Percentiles rank a stretch among this genome's conserved stretches.
phyloP scores from a whole-genome alignment of 2,329 filamentous ascomycete species.

The Pseudogymnoascus sp. region DNA sequence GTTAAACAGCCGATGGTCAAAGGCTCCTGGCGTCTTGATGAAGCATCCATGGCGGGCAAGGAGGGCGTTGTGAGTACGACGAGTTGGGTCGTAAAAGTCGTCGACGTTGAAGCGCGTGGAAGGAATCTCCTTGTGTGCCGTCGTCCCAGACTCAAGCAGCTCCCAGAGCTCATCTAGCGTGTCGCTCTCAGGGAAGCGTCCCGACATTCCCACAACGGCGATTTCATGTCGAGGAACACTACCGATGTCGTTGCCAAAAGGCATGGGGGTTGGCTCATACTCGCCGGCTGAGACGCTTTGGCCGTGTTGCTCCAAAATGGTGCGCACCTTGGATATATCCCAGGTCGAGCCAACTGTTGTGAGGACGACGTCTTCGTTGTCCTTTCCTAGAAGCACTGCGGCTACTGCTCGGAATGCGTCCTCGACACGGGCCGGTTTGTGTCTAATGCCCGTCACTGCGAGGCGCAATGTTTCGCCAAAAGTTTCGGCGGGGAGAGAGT shows the following conservation, averaged over 20 bases:
- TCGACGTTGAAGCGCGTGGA: slow-evolving; percentile 63
- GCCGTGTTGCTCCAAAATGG: neutral
- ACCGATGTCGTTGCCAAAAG: neutral
- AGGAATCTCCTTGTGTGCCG: slow-evolving; percentile 56
- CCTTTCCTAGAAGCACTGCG: neutral
- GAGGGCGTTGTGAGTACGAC: slow-evolving; percentile 65
- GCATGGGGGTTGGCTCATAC: neutral
- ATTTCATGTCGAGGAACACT: slow-evolving; percentile 17
- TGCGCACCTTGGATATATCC: slow-evolving; percentile 3
- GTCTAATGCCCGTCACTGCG: neutral
- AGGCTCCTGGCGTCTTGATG: slow-evolving; percentile 60
- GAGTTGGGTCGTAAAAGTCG: slow-evolving; percentile 60
- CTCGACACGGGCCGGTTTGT: neutral
- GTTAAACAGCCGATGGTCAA: slow-evolving; percentile 75
- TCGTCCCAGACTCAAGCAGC: slow-evolving; percentile 57
- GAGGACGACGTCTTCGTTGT: slow-evolving; percentile 34
- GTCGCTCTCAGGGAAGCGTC: slow-evolving; percentile 28
- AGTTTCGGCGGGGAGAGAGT: neutral
- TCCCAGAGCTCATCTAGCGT: slow-evolving; percentile 30
- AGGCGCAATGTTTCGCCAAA: neutral
- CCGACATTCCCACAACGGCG: slow-evolving; percentile 31
- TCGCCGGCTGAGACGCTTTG: neutral
- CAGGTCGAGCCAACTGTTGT: slow-evolving; percentile 36
- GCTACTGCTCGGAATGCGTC: neutral
- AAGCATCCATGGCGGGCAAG: slow-evolving; percentile 69